phyloP scores from a whole-genome alignment of 768 basidiomycete species.

The Leccinum subgranulosum region DNA sequence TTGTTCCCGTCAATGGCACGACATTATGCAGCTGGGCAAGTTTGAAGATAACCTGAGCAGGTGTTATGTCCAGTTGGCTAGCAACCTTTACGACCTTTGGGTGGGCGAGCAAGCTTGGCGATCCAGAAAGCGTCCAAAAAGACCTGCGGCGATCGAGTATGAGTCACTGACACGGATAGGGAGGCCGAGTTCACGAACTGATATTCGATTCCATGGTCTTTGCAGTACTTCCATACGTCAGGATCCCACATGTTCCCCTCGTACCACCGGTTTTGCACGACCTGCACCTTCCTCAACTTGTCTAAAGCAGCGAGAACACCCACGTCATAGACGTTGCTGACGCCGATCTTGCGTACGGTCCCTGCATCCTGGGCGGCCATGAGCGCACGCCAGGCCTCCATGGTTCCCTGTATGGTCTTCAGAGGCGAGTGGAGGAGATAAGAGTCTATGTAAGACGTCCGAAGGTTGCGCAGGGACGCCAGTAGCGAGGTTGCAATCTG shows the following conservation, averaged over 20 bases:
- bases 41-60: conserved; percentile 65
- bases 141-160: conserved; percentile 43
- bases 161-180: not conserved
- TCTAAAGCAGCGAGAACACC: conserved; percentile 50
- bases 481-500: conserved; percentile 65
- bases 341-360: conserved; percentile 60
- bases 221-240: conserved; percentile 63
- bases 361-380: conserved; percentile 62
- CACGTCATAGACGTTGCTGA: conserved; percentile 77
- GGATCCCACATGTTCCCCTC: conserved; percentile 77
- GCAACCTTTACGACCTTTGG: conserved; percentile 46
- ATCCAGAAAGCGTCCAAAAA: conserved; percentile 87
- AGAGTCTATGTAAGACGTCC: conserved; percentile 72
- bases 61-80: conserved; percentile 46
- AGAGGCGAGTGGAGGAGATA: conserved; percentile 79
- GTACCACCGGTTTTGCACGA: conserved; percentile 86
- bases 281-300: conserved; percentile 54
- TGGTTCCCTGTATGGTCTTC: conserved; percentile 51
- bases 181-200: conserved; percentile 45
- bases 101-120: conserved; percentile 56
- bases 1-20: conserved; percentile 75
- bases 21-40: conserved; percentile 65
- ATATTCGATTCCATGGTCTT: conserved; percentile 60
- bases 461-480: conserved; percentile 64
- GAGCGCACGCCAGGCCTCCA: conserved; percentile 68